Conservation (phyloP, 345 rosid genomes). For the Citrus cavaleriei region DNA sequence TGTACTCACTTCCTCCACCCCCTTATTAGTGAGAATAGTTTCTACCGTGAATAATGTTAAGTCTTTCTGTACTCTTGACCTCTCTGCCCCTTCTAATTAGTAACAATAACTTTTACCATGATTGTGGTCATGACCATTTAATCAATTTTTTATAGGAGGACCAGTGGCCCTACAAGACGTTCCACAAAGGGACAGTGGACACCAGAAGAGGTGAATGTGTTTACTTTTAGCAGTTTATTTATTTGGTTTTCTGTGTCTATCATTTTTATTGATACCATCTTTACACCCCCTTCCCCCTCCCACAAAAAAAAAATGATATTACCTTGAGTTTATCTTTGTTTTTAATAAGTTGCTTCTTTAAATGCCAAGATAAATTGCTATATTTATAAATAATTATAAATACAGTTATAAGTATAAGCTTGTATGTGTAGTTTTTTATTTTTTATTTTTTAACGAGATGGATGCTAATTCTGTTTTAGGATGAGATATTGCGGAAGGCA, state of each 20-base stretch:
- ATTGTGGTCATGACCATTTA: neutral
- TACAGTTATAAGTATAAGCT: neutral
- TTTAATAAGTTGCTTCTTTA: neutral
- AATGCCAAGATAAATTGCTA: neutral
- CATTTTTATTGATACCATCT: neutral
- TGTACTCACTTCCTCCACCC: neutral
- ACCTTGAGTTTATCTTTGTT: neutral
- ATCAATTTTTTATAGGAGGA: constrained; percentile 53
- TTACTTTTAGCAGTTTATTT: neutral
- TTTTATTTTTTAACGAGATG: neutral
- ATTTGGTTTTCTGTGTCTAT: neutral
- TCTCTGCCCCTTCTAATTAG: neutral
- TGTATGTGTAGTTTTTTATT: neutral
- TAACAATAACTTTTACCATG: neutral
- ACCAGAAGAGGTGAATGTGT: constrained; percentile 76
- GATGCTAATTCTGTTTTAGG: constrained; percentile 41
- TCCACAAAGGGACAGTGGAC: constrained; percentile 99
- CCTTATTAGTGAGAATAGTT: neutral
- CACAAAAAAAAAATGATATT: neutral
- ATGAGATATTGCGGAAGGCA: constrained; percentile 85
- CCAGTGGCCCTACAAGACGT: constrained; percentile 95
- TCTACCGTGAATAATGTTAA: neutral
- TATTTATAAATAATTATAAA: too few relatives aligned
- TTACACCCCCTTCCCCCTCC: neutral
- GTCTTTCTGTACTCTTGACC: constrained; percentile 4